These are phyloP conservation scores for Strobilomyces dryophilus DNA, from an alignment of 768 basidiomycete genomes.

Conservation along the genomic window DNA sequence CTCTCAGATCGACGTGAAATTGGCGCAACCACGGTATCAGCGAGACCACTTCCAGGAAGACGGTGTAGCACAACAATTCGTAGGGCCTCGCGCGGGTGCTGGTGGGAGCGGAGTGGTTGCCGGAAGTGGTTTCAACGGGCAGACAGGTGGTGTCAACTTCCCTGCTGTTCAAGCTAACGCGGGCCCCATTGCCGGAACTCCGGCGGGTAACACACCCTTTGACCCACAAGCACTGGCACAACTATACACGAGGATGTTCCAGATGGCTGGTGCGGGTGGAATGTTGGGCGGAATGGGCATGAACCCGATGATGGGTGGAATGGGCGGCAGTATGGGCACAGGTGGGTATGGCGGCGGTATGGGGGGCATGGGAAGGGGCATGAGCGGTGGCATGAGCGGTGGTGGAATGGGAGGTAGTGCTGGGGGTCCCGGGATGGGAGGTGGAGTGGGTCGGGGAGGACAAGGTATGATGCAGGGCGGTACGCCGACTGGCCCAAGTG, in stretches of 20 bases:
- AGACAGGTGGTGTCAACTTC: slow-evolving; percentile 35
- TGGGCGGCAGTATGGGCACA: slow-evolving; percentile 30
- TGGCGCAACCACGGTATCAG: slow-evolving; percentile 88
- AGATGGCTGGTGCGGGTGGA: slow-evolving; percentile 62
- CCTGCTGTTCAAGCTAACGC: slow-evolving; percentile 22
- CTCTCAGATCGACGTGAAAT: slow-evolving; percentile 89
- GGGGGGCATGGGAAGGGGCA: slow-evolving; percentile 39
- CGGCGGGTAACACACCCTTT: slow-evolving; percentile 59
- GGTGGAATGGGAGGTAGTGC: slow-evolving; percentile 34
- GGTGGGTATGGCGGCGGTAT: slow-evolving; percentile 35
- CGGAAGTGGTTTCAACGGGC: slow-evolving; percentile 30
- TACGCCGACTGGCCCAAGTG: slow-evolving; percentile 34
- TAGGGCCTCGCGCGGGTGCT: slow-evolving; percentile 1
- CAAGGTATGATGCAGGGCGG: slow-evolving; percentile 38
- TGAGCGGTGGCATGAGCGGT: slow-evolving; percentile 40
- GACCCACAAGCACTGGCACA: slow-evolving; percentile 91
- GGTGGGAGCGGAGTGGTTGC: slow-evolving; percentile 12
- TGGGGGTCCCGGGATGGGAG: slow-evolving; percentile 37
- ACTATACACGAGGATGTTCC: slow-evolving; percentile 95
- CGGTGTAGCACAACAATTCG: slow-evolving; percentile 22
- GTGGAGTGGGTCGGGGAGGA: slow-evolving; percentile 39
- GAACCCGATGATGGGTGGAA: slow-evolving; percentile 34
- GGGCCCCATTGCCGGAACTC: slow-evolving; percentile 25
- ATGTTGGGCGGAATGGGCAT: slow-evolving; percentile 42
- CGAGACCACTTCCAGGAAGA: slow-evolving; percentile 61